These are phyloP conservation scores for Leccinum ochraceum DNA, from an alignment of 768 basidiomycete species.

Conservation along the genomic window DNA sequence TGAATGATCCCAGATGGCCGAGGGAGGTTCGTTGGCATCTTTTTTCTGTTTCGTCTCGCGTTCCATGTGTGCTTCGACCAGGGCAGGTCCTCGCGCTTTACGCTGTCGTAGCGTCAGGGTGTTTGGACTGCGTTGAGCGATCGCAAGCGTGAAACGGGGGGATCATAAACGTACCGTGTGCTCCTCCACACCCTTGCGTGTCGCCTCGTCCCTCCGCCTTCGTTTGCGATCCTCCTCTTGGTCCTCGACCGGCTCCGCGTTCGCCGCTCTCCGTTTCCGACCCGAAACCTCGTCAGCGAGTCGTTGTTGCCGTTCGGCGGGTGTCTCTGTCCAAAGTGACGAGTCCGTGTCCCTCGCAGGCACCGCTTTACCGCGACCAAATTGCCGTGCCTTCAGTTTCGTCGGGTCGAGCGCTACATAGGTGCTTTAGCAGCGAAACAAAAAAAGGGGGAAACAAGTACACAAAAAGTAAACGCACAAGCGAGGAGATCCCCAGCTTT, in stretches of 20 bases:
- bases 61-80: conserved; percentile 54
- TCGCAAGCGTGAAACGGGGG: neutral
- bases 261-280: conserved; percentile 73
- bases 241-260: conserved; percentile 44
- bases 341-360: conserved; percentile 48
- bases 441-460: neutral
- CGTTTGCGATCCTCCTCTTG: conserved; percentile 48
- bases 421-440: neutral
- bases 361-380: conserved; percentile 57
- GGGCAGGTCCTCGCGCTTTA: conserved; percentile 51
- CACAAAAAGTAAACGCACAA: conserved; percentile 50
- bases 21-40: conserved; percentile 51
- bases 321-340: conserved; percentile 96
- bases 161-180: conserved; percentile 59
- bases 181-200: conserved; percentile 72
- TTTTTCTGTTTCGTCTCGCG: conserved; percentile 39
- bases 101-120: conserved; percentile 30
- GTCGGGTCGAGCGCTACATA: conserved; percentile 82
- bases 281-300: conserved; percentile 95
- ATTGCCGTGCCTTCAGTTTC: conserved; percentile 78
- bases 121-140: neutral
- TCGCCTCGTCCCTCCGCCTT: conserved; percentile 64
- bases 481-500: conserved; percentile 75
- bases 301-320: conserved; percentile 86
- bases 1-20: conserved; percentile 88